Conservation (phyloP, 78 protist species). For the Parvularia atlantis region DNA sequence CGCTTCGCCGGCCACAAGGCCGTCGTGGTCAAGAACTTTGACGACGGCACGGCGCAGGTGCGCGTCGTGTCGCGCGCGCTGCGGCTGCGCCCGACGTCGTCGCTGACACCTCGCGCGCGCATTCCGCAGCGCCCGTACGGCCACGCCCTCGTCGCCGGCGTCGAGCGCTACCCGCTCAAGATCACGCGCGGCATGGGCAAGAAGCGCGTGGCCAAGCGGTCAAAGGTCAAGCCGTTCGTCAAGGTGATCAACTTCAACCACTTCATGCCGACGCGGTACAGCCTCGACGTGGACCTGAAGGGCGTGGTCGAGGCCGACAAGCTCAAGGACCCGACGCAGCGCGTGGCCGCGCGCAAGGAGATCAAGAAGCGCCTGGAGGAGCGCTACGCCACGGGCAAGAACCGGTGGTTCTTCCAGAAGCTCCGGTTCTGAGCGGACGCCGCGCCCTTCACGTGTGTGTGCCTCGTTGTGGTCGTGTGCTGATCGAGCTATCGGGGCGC, state of each 20-base stretch:
- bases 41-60: background rate
- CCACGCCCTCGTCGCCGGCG: slow-evolving; percentile 92
- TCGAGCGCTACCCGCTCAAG: slow-evolving; percentile 79
- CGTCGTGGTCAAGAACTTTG: slow-evolving; percentile 69
- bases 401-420: slow-evolving; percentile 82
- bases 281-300: slow-evolving; percentile 38
- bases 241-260: slow-evolving; percentile 93
- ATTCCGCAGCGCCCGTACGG: slow-evolving; percentile 78
- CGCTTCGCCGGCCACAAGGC: slow-evolving; percentile 96
- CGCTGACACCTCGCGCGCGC: too few species aligned
- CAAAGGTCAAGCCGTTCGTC: slow-evolving; percentile 86
- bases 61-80: too few species aligned
- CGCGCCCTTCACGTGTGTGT: too few species aligned
- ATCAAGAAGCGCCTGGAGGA: slow-evolving; percentile 49
- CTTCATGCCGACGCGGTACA: slow-evolving; percentile 93
- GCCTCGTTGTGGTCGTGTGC: too few species aligned
- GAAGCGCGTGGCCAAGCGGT: slow-evolving; percentile 66
- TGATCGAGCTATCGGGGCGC: too few species aligned
- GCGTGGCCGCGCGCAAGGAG: slow-evolving; percentile 49
- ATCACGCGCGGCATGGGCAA: slow-evolving; percentile 67
- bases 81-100: too few species aligned
- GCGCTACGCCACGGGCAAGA: slow-evolving; percentile 76
- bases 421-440: slow-evolving; percentile 41
- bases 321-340: slow-evolving; percentile 40
- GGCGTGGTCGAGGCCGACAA: slow-evolving; percentile 30